phyloP scores from a whole-genome alignment of 495 filamentous ascomycete species.

The Lophiotrema nucula region DNA sequence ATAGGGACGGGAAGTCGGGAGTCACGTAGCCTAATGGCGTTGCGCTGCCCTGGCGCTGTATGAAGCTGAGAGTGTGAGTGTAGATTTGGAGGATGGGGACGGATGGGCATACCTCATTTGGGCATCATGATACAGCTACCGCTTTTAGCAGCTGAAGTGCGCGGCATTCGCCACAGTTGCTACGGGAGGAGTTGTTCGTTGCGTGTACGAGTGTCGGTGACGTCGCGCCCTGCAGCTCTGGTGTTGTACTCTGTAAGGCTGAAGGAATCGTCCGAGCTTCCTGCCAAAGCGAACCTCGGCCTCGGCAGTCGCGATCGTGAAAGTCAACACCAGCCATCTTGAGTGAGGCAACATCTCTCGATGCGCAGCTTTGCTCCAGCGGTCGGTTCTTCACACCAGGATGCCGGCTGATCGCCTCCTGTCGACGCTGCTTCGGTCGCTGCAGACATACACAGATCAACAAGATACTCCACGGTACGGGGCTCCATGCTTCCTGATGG shows the following conservation, averaged over 20 bases:
- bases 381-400: no score
- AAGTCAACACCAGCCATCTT: constrained; percentile 15
- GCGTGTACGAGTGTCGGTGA: no score
- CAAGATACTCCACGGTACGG: constrained; percentile 50
- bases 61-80: constrained; percentile 25
- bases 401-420: constrained; percentile 45
- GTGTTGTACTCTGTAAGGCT: not conserved
- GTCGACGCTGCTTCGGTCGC: constrained; percentile 41
- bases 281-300: constrained; percentile 21
- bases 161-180: no score
- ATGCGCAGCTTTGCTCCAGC: not conserved
- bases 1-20: constrained; percentile 84
- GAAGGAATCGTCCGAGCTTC: not conserved
- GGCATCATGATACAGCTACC: constrained; percentile 3
- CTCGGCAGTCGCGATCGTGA: not conserved
- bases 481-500: not conserved
- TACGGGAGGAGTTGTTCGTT: no score
- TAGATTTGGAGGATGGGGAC: not conserved
- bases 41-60: constrained; percentile 44
- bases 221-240: no score
- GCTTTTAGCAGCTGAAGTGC: no score
- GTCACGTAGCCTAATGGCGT: constrained; percentile 66
- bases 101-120: constrained; percentile 22
- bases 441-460: constrained; percentile 46
- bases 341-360: not conserved